A percentile compares a stretch with the other conserved stretches of the same genome.
These are phyloP conservation scores for Arthroderma uncinatum DNA, from an alignment of 2,329 filamentous ascomycete species.

Conservation along the genomic window DNA sequence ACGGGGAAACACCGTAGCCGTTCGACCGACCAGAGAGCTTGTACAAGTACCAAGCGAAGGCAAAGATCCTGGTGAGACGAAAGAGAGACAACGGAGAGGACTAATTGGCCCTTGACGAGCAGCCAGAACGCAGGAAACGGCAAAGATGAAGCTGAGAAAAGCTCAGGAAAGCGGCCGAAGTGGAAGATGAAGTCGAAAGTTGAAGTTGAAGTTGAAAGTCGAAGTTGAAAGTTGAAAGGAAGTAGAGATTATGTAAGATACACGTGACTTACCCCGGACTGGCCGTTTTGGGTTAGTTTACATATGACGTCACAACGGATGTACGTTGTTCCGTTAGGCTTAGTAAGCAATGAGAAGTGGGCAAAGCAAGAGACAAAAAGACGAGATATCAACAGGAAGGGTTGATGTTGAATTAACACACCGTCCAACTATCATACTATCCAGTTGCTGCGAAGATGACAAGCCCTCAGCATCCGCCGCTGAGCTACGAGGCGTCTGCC, in stretches of 20 bases:
- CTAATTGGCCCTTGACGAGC: neutral
- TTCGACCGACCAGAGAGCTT: neutral
- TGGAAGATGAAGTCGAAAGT: neutral
- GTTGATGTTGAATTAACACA: neutral
- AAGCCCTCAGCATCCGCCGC: slow-evolving; percentile 49
- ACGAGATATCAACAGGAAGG: neutral
- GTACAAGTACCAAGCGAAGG: neutral
- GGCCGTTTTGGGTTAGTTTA: neutral
- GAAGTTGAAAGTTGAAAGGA: slow-evolving; percentile 7
- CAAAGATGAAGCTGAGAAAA: neutral
- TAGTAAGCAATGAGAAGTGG: neutral
- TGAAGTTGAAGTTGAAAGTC: slow-evolving; percentile 3
- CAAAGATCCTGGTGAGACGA: neutral
- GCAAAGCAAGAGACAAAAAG: neutral
- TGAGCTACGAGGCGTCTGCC: slow-evolving; percentile 65
- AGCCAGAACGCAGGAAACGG: neutral
- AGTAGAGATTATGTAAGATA: neutral
- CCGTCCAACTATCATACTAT: neutral
- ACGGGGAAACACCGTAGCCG: slow-evolving; percentile 1
- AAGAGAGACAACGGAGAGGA: neutral
- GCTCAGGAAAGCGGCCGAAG: neutral
- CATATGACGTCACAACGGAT: neutral
- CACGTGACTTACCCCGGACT: neutral
- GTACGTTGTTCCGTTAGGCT: neutral
- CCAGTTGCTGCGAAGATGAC: neutral